Conservation (phyloP, 2,329 filamentous ascomycete genomes). For the Aureobasidium pullulans region DNA sequence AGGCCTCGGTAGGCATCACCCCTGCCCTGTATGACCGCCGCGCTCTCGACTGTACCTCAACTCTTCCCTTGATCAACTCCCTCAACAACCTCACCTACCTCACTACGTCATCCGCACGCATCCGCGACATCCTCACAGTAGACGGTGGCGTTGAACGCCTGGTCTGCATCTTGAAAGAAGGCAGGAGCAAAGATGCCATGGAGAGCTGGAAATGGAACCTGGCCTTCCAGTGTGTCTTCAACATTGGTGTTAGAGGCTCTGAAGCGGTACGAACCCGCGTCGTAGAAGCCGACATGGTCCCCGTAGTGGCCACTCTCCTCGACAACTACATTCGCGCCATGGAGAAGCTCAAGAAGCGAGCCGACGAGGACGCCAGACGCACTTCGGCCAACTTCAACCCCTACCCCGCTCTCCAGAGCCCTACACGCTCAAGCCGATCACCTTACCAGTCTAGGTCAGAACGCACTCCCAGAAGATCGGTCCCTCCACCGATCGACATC, state of each 20-base stretch:
- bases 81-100: conserved; percentile 98
- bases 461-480: conserved; percentile 49
- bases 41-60: conserved; percentile 96
- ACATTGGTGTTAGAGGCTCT: conserved; percentile 93
- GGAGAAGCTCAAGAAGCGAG: conserved; percentile 74
- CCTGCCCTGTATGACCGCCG: conserved; percentile 96
- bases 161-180: conserved; percentile 96
- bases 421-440: neutral
- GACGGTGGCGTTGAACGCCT: conserved; percentile 96
- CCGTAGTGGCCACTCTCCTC: conserved; percentile 94
- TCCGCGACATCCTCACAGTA: conserved; percentile 94
- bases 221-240: conserved; percentile 97
- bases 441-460: conserved; percentile 27
- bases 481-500: conserved; percentile 81
- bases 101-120: conserved; percentile 93
- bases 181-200: conserved; percentile 96
- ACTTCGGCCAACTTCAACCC: neutral
- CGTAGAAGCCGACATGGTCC: conserved; percentile 98
- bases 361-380: conserved; percentile 12
- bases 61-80: conserved; percentile 94
- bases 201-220: conserved; percentile 99
- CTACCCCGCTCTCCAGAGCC: conserved; percentile 4
- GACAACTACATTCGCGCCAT: conserved; percentile 98
- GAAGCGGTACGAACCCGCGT: conserved; percentile 90
- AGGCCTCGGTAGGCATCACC: conserved; percentile 97